Base-by-base conservation (phyloP, 305 asterid species). In the Stenogyne calaminthoides region DNA sequence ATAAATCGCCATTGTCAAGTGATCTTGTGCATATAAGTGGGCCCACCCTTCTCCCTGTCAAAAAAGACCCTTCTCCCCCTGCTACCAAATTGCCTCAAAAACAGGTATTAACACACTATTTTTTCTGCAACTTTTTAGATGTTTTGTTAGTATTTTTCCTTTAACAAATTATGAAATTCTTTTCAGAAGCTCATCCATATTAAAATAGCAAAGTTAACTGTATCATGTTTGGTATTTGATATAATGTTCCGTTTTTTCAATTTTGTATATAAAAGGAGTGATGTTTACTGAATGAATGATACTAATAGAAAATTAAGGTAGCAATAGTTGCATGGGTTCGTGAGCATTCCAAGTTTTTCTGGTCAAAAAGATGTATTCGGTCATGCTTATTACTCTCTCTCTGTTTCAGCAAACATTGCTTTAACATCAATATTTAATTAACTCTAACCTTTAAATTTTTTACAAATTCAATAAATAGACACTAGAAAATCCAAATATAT, bases 41-140 rank as follows among this genome's bases (percentile, higher is more conserved):
- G 15, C 88, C 96, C 9, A 78, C 86, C 8, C 77, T 83, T 76
- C 71, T 89, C 71, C 90, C 90, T 9, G 80, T 83, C 75, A 93
- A 81, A 86, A 93, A 84, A 80, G 89, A 77, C 73, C 80, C 83
- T 47, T 82, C 89, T 55, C 81, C 89, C 4, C 89, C 82, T 16
- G 82, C 86, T 39, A 83, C 84, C 15, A 86, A 84, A 80, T 76
- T 82, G 74, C 85, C 80, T 71, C 90, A 79, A 71, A 87, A 88
- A 70, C 96, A 91, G 96, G 97, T 91, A 75, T 32, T n/a, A 25
- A 9, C 9, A 9, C 64, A 10, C n/a, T 5, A n/a, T 44, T 20
- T 40, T 2, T 47, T 3, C 70, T 7, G 64, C 49, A 44, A 44
- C 16, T 12, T 29, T 56, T 64, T 1, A 20, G 16, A 58, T 54